Evolutionary conservation across 164 flowering plant species (phyloP).

Genomic region (Vitis amurensis): DNA sequence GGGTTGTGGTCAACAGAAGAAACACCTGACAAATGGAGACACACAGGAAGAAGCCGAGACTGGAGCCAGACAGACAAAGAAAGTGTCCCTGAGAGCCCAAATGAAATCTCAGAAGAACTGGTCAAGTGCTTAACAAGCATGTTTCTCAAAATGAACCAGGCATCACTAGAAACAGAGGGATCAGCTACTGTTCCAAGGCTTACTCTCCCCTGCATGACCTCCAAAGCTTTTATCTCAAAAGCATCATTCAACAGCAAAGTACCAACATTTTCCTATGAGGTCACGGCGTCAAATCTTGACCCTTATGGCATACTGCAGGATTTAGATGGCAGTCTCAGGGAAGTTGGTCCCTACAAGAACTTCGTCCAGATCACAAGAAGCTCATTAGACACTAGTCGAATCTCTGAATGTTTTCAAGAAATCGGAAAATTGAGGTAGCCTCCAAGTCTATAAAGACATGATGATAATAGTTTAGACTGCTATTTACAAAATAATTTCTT

Average conservation of each 20-base stretch:
- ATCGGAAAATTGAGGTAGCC: slow-evolving; percentile 56
- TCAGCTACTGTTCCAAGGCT: slow-evolving; percentile 45
- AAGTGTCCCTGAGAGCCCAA: slow-evolving; percentile 41
- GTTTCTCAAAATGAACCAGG: slow-evolving; percentile 58
- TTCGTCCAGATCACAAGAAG: slow-evolving; percentile 58
- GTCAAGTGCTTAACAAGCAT: slow-evolving; percentile 69
- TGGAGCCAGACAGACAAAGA: slow-evolving; percentile 19
- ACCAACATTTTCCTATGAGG: slow-evolving; percentile 28
- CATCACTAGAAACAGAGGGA: slow-evolving; percentile 35
- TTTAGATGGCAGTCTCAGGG: slow-evolving; percentile 38
- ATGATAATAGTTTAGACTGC: neutral
- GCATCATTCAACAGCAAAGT: slow-evolving; percentile 46
- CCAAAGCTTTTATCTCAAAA: slow-evolving; percentile 54
- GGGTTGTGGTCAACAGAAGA: slow-evolving; percentile 23
- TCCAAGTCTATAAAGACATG: neutral
- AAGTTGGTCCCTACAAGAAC: slow-evolving; percentile 65
- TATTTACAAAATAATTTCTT: neutral
- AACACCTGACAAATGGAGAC: slow-evolving; percentile 22
- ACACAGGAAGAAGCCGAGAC: slow-evolving; percentile 13
- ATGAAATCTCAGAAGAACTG: slow-evolving; percentile 69
- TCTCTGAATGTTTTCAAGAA: slow-evolving; percentile 41
- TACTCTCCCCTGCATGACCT: slow-evolving; percentile 57
- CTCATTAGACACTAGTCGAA: slow-evolving; percentile 44
- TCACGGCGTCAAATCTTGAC: slow-evolving; percentile 39
- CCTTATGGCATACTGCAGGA: slow-evolving; percentile 56